Evolutionary conservation across 78 protist species (phyloP), one percentile per base, ranked within the genome.

Genomic region (Dictyostelium firmibasis): DNA sequence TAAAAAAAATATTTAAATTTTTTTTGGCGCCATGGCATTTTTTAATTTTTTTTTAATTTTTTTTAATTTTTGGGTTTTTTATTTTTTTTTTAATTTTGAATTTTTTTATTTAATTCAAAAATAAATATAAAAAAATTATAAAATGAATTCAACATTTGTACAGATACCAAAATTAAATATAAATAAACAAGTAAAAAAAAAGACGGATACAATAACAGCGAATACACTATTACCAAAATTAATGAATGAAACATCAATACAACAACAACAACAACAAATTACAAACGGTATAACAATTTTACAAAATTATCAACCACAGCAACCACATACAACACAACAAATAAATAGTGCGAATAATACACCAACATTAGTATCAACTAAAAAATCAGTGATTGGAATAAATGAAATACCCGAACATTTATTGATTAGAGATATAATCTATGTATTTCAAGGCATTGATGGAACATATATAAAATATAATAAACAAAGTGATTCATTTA

Each of bases 391-490:
- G 0, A 33, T 72, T 72, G 79, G 79, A 33, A 33, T 72, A 3
- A 33, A 31, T n/a, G 69, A 64, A 44, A 57, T 89, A 47, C 62
- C 84, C 8, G 94, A 89, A 36, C 78, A 78, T 27, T 50, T 81
- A 47, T 33, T 89, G 35, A n/a, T 81, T 20, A 27, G 41, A 29
- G 94, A 89, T 50, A 67, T 89, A 6, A 81, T 89, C 6, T 89
- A 69, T 81, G 94, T 89, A 16, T 89, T 89, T 67, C 94, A 89
- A 53, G 94, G 94, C 31, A 89, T 89, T 14, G 94, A 89, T 43
- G 94, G 94, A 0, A 81, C 33, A 14, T 89, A 81, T n/a, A 89
- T 89, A n/a, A 89, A 89, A 47, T 89, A 33, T 33, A 50, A 53
- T 38, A 23, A 64, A 36, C 60, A 81, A 10, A 44, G 53, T 6